These are phyloP conservation scores for Forsythia suspensa DNA, from an alignment of 257 asterid species.

Conservation along the genomic window DNA sequence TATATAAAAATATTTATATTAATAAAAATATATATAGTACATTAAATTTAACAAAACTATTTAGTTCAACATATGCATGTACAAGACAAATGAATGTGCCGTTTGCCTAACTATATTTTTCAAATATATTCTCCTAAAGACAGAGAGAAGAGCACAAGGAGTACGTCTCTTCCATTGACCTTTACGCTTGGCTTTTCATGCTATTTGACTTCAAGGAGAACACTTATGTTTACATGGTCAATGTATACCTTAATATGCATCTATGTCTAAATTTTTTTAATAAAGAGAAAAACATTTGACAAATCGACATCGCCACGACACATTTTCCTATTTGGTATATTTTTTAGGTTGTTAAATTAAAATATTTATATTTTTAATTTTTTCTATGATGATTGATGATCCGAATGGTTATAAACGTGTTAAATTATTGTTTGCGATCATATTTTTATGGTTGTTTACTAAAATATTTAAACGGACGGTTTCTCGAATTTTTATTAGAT, in stretches of 20 bases:
- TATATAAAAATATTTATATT: not conserved
- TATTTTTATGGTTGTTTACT: no score
- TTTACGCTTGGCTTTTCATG: conserved; percentile 29
- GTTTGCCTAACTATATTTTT: conserved; percentile 33
- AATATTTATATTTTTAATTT: no score
- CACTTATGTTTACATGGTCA: not conserved
- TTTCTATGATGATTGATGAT: no score
- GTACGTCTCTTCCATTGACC: conserved; percentile 56
- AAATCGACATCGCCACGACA: no score
- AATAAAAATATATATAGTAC: not conserved
- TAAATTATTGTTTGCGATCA: not conserved
- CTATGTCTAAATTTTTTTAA: not conserved
- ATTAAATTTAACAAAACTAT: not conserved
- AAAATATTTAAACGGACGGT: not conserved
- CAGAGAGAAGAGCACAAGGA: conserved; percentile 17
- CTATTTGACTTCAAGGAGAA: conserved; percentile 16
- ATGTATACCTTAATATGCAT: not conserved
- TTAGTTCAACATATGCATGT: not conserved
- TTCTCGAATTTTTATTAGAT: not conserved
- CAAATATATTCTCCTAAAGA: conserved; percentile 2
- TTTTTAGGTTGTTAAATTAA: no score
- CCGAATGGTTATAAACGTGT: no score
- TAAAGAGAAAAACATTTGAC: no score
- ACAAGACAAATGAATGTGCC: conserved; percentile 29
- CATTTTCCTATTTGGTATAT: no score